Percentiles rank a stretch among this genome's conserved stretches.
Evolutionary conservation across 306 rosid genomes (phyloP).

Genomic region (Corylus heterophylla): DNA sequence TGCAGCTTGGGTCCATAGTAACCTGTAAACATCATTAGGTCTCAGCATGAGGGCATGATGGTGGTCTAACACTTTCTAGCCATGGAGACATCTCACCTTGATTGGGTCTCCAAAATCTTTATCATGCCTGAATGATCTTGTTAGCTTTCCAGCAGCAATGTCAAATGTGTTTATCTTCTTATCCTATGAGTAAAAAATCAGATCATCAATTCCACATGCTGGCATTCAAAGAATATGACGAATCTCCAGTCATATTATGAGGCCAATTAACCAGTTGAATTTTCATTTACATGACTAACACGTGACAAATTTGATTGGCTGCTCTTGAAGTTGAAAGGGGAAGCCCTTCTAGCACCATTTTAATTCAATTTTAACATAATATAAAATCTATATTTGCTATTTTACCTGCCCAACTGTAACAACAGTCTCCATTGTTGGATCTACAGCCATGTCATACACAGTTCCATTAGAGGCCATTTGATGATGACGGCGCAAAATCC

Average conservation of each 20-base stretch:
- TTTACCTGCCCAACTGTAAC: slow-evolving; percentile 83
- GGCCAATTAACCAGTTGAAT: slow-evolving; percentile 1
- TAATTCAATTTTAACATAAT: slow-evolving; percentile 18
- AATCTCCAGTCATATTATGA: slow-evolving; percentile 1
- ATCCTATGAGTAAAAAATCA: slow-evolving; percentile 46
- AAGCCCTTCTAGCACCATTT: slow-evolving; percentile 22
- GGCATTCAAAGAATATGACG: slow-evolving; percentile 16
- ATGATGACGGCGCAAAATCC: slow-evolving; percentile 44
- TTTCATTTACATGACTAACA: not conserved
- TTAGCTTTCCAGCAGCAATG: slow-evolving; percentile 54
- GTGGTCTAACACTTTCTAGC: slow-evolving; percentile 11
- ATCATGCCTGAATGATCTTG: slow-evolving; percentile 55
- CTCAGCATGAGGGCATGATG: slow-evolving; percentile 15
- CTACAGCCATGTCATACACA: slow-evolving; percentile 75
- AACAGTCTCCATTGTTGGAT: slow-evolving; percentile 48
- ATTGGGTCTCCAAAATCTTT: slow-evolving; percentile 70
- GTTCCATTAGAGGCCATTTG: slow-evolving; percentile 68
- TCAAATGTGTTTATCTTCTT: slow-evolving; percentile 70
- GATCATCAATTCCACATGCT: slow-evolving; percentile 24
- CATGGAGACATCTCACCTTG: slow-evolving; percentile 53
- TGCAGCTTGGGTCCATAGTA: slow-evolving; percentile 72
- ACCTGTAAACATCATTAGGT: slow-evolving; percentile 45
- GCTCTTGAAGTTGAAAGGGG: slow-evolving; percentile 20
- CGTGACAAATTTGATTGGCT: slow-evolving; percentile 19
- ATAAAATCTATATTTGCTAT: slow-evolving; percentile 17